Evolutionary conservation across 2,329 filamentous ascomycete genomes (phyloP).

Genomic region (Fusarium solani-melongenae): DNA sequence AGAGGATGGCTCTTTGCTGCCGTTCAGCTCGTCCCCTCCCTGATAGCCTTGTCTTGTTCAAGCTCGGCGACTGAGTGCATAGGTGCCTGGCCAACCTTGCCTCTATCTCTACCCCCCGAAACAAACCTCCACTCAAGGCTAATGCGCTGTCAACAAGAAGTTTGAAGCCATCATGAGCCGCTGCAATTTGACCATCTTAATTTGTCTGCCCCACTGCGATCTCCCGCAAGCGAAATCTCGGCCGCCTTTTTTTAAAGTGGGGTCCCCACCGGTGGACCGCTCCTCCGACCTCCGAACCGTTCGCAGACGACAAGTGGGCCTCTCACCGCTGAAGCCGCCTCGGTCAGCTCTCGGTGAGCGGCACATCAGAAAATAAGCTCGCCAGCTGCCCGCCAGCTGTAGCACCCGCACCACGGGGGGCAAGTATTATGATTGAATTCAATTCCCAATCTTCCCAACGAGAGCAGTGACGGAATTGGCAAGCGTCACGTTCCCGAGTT

Average conservation of each 20-base stretch:
- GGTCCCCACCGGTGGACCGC: background rate
- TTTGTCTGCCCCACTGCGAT: background rate
- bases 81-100: background rate
- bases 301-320: slow-evolving; percentile 5
- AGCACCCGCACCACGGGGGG: background rate
- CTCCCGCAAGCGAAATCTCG: slow-evolving; percentile 13
- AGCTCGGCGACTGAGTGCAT: too few relatives aligned
- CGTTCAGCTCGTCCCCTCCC: background rate
- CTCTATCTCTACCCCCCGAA: background rate
- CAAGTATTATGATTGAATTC: background rate
- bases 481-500: background rate
- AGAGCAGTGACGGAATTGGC: background rate
- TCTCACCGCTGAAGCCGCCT: background rate
- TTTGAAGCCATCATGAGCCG: background rate
- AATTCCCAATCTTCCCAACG: background rate
- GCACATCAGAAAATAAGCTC: background rate
- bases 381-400: background rate
- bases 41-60: background rate
- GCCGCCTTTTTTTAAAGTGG: slow-evolving; percentile 19
- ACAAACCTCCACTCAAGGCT: background rate
- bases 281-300: slow-evolving; percentile 27
- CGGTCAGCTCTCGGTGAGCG: slow-evolving; percentile 21
- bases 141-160: background rate
- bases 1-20: background rate
- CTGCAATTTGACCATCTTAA: background rate